A percentile compares a stretch with the other conserved stretches of the same genome.
These are phyloP conservation scores for Eucalyptus pauciflora DNA, from an alignment of 345 rosid genomes.

Conservation along the genomic window DNA sequence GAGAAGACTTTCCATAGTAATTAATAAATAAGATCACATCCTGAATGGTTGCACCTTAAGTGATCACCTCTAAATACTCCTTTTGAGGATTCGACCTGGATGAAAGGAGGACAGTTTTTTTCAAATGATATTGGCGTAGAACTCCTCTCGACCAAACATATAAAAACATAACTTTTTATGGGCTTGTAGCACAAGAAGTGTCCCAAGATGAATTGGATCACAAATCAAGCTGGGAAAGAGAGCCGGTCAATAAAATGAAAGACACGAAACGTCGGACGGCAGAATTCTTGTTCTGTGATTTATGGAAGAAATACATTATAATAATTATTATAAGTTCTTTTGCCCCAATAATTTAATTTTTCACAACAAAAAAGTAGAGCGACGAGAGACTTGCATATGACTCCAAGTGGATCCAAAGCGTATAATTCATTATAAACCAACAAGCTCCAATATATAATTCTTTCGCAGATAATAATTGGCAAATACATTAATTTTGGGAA, in stretches of 20 bases:
- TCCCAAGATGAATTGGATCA: not conserved
- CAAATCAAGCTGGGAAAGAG: not conserved
- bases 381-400: not conserved
- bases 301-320: fast-evolving
- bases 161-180: not conserved
- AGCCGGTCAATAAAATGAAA: not conserved
- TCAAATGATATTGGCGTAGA: not conserved
- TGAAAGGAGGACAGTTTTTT: not conserved
- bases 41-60: not conserved
- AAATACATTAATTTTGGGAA: not conserved
- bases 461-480: not conserved
- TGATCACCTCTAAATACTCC: not conserved
- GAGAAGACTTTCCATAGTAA: not conserved
- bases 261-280: fast-evolving
- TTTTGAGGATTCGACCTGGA: fast-evolving
- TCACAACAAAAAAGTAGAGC: too few relatives aligned
- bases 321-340: not conserved
- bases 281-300: fast-evolving
- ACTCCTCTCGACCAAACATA: not conserved
- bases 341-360: not conserved
- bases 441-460: not conserved
- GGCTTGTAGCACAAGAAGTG: not conserved
- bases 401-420: not conserved
- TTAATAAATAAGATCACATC: not conserved
- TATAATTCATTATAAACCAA: too few relatives aligned